Base-by-base conservation (phyloP, 352 stramenopile species). In the Phytophthora sansomeana region DNA sequence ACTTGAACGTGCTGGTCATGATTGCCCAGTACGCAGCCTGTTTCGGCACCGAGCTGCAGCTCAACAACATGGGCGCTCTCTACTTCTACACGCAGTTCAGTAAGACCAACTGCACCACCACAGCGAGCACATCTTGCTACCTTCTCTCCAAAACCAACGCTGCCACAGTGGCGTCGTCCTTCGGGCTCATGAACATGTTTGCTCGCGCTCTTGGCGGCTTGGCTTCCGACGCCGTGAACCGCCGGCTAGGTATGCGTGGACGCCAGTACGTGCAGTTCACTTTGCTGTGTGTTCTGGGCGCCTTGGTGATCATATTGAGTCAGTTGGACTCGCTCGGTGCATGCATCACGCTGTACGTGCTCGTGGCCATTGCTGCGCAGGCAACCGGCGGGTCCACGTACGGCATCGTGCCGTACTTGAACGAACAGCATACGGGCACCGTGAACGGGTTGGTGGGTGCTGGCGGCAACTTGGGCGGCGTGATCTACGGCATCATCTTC, bases 141-240 rank as follows among this genome's bases (percentile, higher is more conserved):
- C 36, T 78, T 33, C 65, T 91, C 16, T 73, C 82, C 39, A 89
- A 82, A 61, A 80, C 75, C 28, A 71, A 75, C 60, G 90, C 94
- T 32, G 92, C 89, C 8, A 90, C 88, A 0, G 87, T 98, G 64
- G 91, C 93, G 7, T 97, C 92, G 21, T 83, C 95, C 14, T 98
- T 98, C 66, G 95, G 95, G 11, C 93, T 97, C 63, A 98, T 98
- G 90, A 98, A 98, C 74, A 77, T 98, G 44, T 97, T 98, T 65
- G 87, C 93, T 6, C 91, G 93, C 47, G 92, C 90, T 32, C 43
- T 97, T 41, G 92, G 96, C 35, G 93, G 93, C 33, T 80, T 95
- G 59, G 47, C 81, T 1, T 97, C 88, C 29, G 96, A 98, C 70
- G 79, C 85, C n/a, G 66, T 81, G 51, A 98, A 97, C 65, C 71